phyloP scores from a whole-genome alignment of 352 stramenopile species.

The Pythium rhizo-oryzae region DNA sequence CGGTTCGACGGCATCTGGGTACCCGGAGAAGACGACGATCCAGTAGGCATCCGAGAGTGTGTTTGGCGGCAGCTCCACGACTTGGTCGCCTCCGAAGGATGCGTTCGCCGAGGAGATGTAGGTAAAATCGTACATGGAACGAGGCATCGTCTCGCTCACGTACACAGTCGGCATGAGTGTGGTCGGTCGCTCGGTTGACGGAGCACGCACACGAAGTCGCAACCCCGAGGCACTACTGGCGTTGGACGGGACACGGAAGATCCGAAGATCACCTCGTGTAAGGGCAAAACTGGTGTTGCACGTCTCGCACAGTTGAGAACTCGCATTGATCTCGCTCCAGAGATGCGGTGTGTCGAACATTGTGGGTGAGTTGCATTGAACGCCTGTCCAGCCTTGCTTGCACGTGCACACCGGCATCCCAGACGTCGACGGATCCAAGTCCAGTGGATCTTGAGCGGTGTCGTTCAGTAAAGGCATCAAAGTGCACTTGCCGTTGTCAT shows the following conservation, averaged over 20 bases:
- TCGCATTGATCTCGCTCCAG: constrained; percentile 55
- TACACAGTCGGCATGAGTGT: constrained; percentile 53
- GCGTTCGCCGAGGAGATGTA: constrained; percentile 50
- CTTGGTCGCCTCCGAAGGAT: constrained; percentile 31
- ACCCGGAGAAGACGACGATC: constrained; percentile 74
- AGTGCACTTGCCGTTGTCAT: constrained; percentile 56
- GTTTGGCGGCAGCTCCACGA: constrained; percentile 47
- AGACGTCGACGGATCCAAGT: not conserved
- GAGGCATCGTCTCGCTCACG: constrained; percentile 66
- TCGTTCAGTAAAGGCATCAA: constrained; percentile 6
- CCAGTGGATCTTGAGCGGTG: constrained; percentile 9
- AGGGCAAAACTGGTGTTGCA: constrained; percentile 55
- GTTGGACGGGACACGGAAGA: constrained; percentile 68
- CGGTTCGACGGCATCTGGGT: constrained; percentile 20
- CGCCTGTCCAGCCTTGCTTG: constrained; percentile 55
- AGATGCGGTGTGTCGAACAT: constrained; percentile 60
- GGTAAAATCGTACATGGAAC: constrained; percentile 78
- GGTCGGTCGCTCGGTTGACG: not conserved
- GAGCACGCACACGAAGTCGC: constrained; percentile 26
- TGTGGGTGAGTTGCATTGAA: constrained; percentile 61
- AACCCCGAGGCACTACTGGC: constrained; percentile 61
- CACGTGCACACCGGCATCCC: constrained; percentile 50
- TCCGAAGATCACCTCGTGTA: constrained; percentile 45
- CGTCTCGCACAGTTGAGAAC: constrained; percentile 54
- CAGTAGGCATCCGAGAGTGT: constrained; percentile 72